Evolutionary conservation across 805 yeast species (phyloP).

Genomic region (Blastobotrys parvus): DNA sequence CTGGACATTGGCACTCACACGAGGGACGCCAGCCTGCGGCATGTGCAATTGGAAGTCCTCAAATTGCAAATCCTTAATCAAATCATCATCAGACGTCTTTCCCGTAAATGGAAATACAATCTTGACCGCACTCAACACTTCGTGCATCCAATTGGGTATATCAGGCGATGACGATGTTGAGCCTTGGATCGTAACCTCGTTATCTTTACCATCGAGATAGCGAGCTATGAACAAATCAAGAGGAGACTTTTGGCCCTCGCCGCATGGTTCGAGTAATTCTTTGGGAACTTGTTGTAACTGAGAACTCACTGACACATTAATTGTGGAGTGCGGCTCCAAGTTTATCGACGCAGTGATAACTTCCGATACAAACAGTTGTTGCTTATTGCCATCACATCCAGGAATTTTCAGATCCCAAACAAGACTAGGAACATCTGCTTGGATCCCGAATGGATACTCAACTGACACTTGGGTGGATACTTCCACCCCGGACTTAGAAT

Average conservation of each 20-base stretch:
- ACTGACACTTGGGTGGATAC: conserved; percentile 6
- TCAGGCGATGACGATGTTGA: background rate
- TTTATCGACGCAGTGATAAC: conserved; percentile 13
- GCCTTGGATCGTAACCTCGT: conserved; percentile 19
- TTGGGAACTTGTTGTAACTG: conserved; percentile 16
- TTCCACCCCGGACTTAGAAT: conserved; percentile 2
- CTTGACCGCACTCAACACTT: conserved; percentile 9
- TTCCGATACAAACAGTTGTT: conserved; percentile 9
- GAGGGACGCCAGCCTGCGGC: conserved; percentile 10
- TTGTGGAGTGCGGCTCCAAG: conserved; percentile 5
- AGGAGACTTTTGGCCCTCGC: conserved; percentile 17
- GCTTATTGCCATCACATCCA: conserved; percentile 18
- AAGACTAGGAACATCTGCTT: conserved; percentile 21
- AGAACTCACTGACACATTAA: conserved; percentile 15
- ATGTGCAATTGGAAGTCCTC: conserved; percentile 18
- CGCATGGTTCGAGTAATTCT: conserved; percentile 18
- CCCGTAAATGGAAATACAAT: conserved; percentile 17
- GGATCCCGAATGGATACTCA: conserved; percentile 8
- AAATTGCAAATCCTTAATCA: conserved; percentile 22
- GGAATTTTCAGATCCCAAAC: conserved; percentile 23
- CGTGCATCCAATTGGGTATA: conserved; percentile 16
- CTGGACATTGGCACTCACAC: conserved; percentile 21
- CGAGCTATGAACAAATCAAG: conserved; percentile 20
- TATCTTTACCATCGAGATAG: conserved; percentile 21
- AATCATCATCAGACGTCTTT: conserved; percentile 18